Base-by-base conservation (phyloP, 345 rosid species). In the Murraya koenigii region DNA sequence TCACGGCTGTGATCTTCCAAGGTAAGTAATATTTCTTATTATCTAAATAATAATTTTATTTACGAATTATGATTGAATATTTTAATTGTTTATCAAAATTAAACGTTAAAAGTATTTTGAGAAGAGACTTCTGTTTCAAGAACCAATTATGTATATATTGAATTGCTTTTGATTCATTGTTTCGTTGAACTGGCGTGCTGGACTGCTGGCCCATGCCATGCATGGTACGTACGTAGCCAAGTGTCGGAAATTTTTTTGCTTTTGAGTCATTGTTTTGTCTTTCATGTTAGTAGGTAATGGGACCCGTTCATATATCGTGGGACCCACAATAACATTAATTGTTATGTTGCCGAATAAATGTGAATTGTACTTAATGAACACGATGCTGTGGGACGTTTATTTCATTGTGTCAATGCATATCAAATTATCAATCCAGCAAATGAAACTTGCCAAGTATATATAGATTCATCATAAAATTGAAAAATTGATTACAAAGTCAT, bases 1-100 rank as follows among this genome's bases (percentile, higher is more conserved):
- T 0, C 87, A 91, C 47, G 92, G 84, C 70, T 97, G 99, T 56
- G 87, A 90, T 77, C 94, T 97, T 77, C 97, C 98, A 36, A 84
- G 91, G 99, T 96, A 62, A 60, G 30, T 14, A 30, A 1, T 22
- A 44, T 41, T 70, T 14, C 14, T 67, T 26, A 28, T 30, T 5
- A 61, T 13, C 49, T 0, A 44, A 44, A 11, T 44, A 11, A 11
- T 44, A 44, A 44, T 44, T 44, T 44, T 44, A 3, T 44, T 44
- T 44, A 44, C 13, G 0, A 44, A 44, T 44, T 44, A 13, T 44
- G 17, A 44, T 3, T 11, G 49, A 3, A 44, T 44, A 44, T 23
- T 68, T 11, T 10, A 41, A 32, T 8, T 39, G 32, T 41, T 11
- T 38, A 1, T 13, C 5, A 33, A 67, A 4, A 25, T 44, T 69